Base-by-base conservation (phyloP, 1,284 basidiomycete genomes). In the Chondrostereum purpureum region DNA sequence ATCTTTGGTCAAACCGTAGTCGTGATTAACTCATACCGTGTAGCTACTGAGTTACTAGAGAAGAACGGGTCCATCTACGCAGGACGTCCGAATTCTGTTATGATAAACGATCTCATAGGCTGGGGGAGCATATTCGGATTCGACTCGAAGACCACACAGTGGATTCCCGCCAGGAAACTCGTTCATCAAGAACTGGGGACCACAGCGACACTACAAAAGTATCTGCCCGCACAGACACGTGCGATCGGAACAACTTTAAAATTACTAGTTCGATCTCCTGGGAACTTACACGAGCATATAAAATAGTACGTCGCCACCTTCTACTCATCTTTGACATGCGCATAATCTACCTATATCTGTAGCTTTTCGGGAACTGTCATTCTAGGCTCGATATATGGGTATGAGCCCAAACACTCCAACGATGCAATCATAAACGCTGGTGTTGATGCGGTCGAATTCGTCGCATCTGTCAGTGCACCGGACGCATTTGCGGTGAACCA, bases 401-500 rank as follows among this genome's bases (percentile, higher is more conserved):
- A 66, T 17, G 47, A 53, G 8, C 52, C 56, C 3, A 38, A 55
- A 21, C 51, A 53, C 10, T 51, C 50, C 0, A 51, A 59, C 11
- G 56, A 59, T 42, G 52, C 49, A 3, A 47, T 58, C 24, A 45
- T 60, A 10, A 17, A 44, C 2, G 42, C 53, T 12, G 52, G 50
- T 4, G 50, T 56, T 12, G 42, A 52, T 2, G 45, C 46, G n/a
- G 42, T 50, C 13, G 41, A 51, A 13, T 53, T 61, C 38, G 47
- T 48, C 10, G 50, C n/a, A 31, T 31, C 27, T 31, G 8, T 31
- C 27, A 39, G 39, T 3, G 21, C 14, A 10, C 57, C 59, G 0
- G 60, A 61, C 5, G 51, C 55, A 1, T 65, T 55, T 45, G 35
- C 62, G n/a, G 66, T 67, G 10, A 63, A 67, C 43, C 45, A 54